Base-by-base conservation (phyloP, 192 early-diverging fungal genomes). In the Dissophora ornata region DNA sequence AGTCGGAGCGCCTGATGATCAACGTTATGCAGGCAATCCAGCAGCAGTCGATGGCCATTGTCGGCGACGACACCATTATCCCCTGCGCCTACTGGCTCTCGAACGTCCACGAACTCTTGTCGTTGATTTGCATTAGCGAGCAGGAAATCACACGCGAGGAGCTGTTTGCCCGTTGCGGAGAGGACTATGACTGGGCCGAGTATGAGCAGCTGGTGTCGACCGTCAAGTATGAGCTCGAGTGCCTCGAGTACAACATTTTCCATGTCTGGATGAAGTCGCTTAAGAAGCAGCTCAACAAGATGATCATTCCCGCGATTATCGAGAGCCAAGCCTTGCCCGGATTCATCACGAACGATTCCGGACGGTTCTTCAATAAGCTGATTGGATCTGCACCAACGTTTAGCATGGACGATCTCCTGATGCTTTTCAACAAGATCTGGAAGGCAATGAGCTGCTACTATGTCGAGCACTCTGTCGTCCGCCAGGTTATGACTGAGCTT, bases 261-360 rank as follows among this genome's bases (percentile, higher is more conserved):
- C 95, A 96, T 83, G 95, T 94, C 12, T 98, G 97, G 97, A 94
- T 98, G 89, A 97, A 96, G 81, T 94, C 96, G 50, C 87, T 98
- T 75, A 96, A 98, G 82, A 98, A 98, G 83, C 89, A 93, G 13
- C 84, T 99, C 28, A 86, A 84, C 60, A 96, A 96, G 85, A 94
- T 98, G 88, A 93, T 96, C 69, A 93, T 98, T 32, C 96, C 97
- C 2, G 95, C 95, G 34, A 90, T 99, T 21, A 95, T 99, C 32
- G 97, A 98, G 80, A 92, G 93, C 80, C 95, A 99, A 81, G 93
- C 93, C 1, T 82, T 97, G 38, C 96, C 96, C 4, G 96, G 96
- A 25, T 98, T 97, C 79, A 93, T 94, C 67, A 89, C 95, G 53
- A 97, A 90, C 75, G 95, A 99, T 75, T 90, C 87, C 30, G 89